phyloP scores from a whole-genome alignment of 2,329 filamentous ascomycete genomes.

The Blastomyces silverae region DNA sequence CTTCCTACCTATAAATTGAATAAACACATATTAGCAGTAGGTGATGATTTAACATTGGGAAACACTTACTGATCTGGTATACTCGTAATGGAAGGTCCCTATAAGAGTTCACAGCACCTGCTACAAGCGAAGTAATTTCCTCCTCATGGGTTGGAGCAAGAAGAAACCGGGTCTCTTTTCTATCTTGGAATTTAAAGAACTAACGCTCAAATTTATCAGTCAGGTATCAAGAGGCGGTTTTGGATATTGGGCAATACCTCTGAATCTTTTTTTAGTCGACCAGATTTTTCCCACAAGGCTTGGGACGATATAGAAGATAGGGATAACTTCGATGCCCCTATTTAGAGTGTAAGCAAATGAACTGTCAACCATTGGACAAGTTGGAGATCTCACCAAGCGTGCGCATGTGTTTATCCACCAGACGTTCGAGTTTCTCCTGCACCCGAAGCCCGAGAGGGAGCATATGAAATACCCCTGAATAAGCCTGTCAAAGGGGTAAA shows the following conservation, averaged over 20 bases:
- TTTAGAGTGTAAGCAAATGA: constrained; percentile 22
- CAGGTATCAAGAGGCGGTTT: neutral
- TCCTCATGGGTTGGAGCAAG: constrained; percentile 94
- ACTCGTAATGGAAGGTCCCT: constrained; percentile 77
- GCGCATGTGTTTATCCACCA: constrained; percentile 87
- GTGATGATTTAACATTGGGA: constrained; percentile 13
- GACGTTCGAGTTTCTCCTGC: constrained; percentile 74
- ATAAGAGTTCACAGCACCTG: constrained; percentile 67
- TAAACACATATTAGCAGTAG: neutral
- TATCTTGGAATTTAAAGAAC: constrained; percentile 74
- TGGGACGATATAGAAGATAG: constrained; percentile 82
- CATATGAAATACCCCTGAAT: constrained; percentile 87
- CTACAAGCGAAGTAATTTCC: constrained; percentile 80
- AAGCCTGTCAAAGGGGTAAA: constrained; percentile 50
- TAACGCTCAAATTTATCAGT: constrained; percentile 32
- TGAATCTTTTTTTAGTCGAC: constrained; percentile 68
- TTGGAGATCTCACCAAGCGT: constrained; percentile 50
- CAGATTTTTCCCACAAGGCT: constrained; percentile 72
- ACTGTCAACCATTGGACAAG: constrained; percentile 10
- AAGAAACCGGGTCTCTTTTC: constrained; percentile 66
- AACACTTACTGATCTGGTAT: constrained; percentile 71
- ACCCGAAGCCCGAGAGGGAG: constrained; percentile 80
- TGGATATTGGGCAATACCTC: constrained; percentile 50
- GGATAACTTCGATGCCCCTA: constrained; percentile 71
- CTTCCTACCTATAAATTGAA: constrained; percentile 59